Conservation (phyloP, 2,329 filamentous ascomycete genomes). For the Curvularia lunata region DNA sequence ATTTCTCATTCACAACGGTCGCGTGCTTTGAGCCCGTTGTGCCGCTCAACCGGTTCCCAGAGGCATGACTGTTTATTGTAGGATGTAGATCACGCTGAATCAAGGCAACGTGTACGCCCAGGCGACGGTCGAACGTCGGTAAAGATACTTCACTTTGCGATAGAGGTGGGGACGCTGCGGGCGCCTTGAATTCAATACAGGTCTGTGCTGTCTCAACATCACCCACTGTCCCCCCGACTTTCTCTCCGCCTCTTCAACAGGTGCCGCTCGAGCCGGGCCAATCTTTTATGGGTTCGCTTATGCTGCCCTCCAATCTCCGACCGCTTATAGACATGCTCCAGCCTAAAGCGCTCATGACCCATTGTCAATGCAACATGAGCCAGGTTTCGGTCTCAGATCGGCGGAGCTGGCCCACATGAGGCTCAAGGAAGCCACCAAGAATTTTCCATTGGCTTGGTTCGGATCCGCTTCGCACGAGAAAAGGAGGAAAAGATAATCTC, state of each 20-base stretch:
- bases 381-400: slow-evolving; percentile 14
- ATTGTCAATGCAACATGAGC: slow-evolving; percentile 9
- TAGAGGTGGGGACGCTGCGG: slow-evolving; percentile 17
- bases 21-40: slow-evolving; percentile 9
- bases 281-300: slow-evolving; percentile 9
- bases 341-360: slow-evolving; percentile 2
- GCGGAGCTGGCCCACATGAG: slow-evolving; percentile 15
- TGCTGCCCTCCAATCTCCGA: slow-evolving; percentile 11
- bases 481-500: slow-evolving; percentile 5
- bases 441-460: slow-evolving; percentile 11
- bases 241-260: slow-evolving; percentile 14
- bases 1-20: slow-evolving; percentile 4
- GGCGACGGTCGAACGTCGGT: slow-evolving; percentile 14
- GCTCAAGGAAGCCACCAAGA: slow-evolving; percentile 20
- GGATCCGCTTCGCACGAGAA: slow-evolving; percentile 11
- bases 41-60: slow-evolving; percentile 10
- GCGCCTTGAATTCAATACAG: slow-evolving; percentile 9
- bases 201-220: slow-evolving; percentile 21
- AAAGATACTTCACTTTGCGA: slow-evolving; percentile 10
- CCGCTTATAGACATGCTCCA: slow-evolving; percentile 1
- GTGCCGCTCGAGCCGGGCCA: slow-evolving; percentile 18
- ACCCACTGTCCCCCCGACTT: slow-evolving; percentile 9
- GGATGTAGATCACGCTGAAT: background rate
- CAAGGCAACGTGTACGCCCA: slow-evolving; percentile 6
- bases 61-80: background rate